Percentiles rank a stretch among this genome's conserved stretches.
Conservation (phyloP, 2,329 filamentous ascomycete species). For the Cladophialophora chaetospira region DNA sequence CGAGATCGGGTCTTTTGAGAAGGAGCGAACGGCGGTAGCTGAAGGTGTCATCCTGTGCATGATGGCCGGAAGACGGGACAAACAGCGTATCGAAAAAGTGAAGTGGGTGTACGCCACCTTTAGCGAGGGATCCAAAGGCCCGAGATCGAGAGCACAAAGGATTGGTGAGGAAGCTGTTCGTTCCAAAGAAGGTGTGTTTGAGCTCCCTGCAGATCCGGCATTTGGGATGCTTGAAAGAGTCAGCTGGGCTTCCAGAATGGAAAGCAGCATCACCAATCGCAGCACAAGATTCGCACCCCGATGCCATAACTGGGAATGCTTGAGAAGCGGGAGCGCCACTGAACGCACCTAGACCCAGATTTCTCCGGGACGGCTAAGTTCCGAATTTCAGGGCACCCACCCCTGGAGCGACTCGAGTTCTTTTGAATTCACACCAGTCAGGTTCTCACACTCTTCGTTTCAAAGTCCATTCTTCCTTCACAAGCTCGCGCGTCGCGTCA, state of each 20-base stretch:
- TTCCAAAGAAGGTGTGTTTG: background rate
- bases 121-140: background rate
- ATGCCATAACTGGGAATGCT: background rate
- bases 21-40: background rate
- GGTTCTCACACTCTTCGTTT: too few relatives aligned
- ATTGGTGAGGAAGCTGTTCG: background rate
- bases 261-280: background rate
- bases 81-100: background rate
- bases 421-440: too few relatives aligned
- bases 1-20: background rate
- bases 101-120: background rate
- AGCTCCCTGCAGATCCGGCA: background rate
- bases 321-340: background rate
- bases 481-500: too few relatives aligned
- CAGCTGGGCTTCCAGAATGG: conserved; percentile 1
- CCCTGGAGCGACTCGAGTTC: too few relatives aligned
- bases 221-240: background rate
- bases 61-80: background rate
- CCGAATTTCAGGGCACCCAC: background rate
- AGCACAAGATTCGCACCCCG: background rate
- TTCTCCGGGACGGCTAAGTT: background rate
- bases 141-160: conserved; percentile 4
- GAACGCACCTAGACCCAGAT: background rate
- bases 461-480: too few relatives aligned
- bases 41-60: background rate